These are phyloP conservation scores for Penicillium sp. DNA, from an alignment of 2,329 filamentous ascomycete species.

Conservation along the genomic window DNA sequence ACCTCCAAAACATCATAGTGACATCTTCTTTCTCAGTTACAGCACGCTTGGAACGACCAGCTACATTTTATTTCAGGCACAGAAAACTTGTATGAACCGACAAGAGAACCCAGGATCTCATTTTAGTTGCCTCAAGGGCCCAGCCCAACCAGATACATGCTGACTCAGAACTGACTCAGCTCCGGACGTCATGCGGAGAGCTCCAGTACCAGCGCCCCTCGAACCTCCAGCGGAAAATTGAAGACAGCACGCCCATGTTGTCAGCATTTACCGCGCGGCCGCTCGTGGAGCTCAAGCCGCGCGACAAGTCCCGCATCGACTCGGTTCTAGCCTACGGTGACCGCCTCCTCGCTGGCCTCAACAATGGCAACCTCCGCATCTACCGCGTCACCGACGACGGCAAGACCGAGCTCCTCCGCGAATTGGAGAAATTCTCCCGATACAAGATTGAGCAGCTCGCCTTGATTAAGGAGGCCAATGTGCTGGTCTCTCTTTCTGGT, in stretches of 20 bases:
- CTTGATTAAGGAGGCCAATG: slow-evolving; percentile 91
- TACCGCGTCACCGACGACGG: slow-evolving; percentile 70
- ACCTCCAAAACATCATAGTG: not conserved
- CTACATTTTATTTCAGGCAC: no score
- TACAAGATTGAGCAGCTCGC: slow-evolving; percentile 90
- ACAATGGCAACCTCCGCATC: slow-evolving; percentile 81
- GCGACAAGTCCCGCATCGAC: slow-evolving; percentile 97
- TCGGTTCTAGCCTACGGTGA: slow-evolving; percentile 92
- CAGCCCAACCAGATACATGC: not conserved
- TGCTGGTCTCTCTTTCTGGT: slow-evolving; percentile 87
- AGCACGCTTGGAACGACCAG: not conserved
- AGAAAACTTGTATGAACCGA: not conserved
- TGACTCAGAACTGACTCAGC: slow-evolving; percentile 18
- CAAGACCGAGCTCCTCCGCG: slow-evolving; percentile 80
- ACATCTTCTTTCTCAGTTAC: not conserved
- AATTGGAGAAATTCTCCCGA: slow-evolving; percentile 90
- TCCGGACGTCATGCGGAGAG: slow-evolving; percentile 15
- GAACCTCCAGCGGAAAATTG: slow-evolving; percentile 19
- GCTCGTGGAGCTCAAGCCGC: slow-evolving; percentile 92
- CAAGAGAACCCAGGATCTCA: not conserved
- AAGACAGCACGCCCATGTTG: slow-evolving; percentile 63
- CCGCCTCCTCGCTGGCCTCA: slow-evolving; percentile 85
- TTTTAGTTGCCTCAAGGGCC: not conserved
- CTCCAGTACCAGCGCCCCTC: slow-evolving; percentile 7
- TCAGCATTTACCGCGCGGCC: slow-evolving; percentile 95